These are phyloP conservation scores for Penicillium crystallinum DNA, from an alignment of 495 filamentous ascomycete species.

Conservation along the genomic window DNA sequence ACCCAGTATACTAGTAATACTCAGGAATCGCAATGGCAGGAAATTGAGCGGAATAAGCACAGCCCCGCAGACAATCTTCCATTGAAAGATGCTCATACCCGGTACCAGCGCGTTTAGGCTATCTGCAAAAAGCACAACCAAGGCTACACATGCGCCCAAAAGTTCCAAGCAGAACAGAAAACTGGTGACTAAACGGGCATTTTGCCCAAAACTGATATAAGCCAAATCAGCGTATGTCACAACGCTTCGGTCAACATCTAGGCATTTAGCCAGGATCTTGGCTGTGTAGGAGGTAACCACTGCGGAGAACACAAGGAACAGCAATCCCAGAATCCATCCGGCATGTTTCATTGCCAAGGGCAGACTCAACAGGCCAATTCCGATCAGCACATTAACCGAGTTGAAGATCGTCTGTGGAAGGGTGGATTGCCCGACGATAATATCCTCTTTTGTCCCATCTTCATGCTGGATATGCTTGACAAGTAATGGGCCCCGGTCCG, in stretches of 20 bases:
- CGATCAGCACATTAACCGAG: conserved; percentile 91
- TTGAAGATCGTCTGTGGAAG: conserved; percentile 96
- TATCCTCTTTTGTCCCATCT: conserved; percentile 75
- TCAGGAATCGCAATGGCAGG: conserved; percentile 75
- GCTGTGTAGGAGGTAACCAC: conserved; percentile 81
- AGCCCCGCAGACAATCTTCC: conserved; percentile 84
- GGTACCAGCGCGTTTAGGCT: conserved; percentile 77
- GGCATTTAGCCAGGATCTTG: conserved; percentile 77
- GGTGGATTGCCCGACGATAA: conserved; percentile 87
- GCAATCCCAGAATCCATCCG: conserved; percentile 82
- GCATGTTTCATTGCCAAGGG: conserved; percentile 86
- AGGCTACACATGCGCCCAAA: conserved; percentile 80
- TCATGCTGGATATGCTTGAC: conserved; percentile 81
- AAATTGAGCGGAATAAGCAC: conserved; percentile 82
- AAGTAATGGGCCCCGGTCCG: conserved; percentile 71
- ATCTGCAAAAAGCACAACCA: conserved; percentile 91
- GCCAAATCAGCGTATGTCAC: conserved; percentile 92
- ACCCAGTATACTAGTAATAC: conserved; percentile 85
- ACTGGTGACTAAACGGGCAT: conserved; percentile 72
- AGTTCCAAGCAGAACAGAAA: conserved; percentile 86
- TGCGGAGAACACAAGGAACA: conserved; percentile 68
- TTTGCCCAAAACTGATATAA: conserved; percentile 83
- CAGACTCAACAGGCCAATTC: conserved; percentile 82
- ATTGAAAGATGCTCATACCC: conserved; percentile 60
- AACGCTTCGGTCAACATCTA: conserved; percentile 75